phyloP scores from a whole-genome alignment of 2,329 filamentous ascomycete genomes.

The Magnaporthiopsis rhizophila region DNA sequence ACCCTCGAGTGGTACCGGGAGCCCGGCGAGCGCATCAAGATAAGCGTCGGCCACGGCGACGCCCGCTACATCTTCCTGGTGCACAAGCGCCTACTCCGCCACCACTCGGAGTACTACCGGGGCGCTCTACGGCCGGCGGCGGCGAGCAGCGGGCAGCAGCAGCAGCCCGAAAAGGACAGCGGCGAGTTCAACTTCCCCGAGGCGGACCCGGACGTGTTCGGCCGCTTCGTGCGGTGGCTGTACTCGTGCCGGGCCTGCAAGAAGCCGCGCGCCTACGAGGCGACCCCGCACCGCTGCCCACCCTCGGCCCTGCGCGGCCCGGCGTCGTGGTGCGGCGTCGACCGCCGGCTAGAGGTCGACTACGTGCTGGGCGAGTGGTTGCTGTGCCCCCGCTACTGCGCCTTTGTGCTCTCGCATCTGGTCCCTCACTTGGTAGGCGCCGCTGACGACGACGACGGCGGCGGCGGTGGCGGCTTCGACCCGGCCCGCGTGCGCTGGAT shows the following conservation, averaged over 20 bases:
- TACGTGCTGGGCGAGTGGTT: conserved; percentile 12
- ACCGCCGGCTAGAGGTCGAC: conserved; percentile 7
- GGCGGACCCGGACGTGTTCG: conserved; percentile 11
- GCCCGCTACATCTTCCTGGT: conserved; percentile 8
- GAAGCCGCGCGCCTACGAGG: conserved; percentile 3
- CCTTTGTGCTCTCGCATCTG: conserved; percentile 9
- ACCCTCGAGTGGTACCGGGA: neutral
- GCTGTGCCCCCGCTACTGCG: conserved; percentile 7
- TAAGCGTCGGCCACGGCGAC: conserved; percentile 4
- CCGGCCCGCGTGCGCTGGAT: conserved; percentile 9
- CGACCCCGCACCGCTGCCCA: conserved; percentile 6
- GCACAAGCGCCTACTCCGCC: conserved; percentile 11
- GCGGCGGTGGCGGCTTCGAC: neutral
- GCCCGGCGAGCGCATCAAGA: conserved; percentile 5
- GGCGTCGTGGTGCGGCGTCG: conserved; percentile 8
- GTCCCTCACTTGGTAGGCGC: conserved; percentile 8
- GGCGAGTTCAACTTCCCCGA: conserved; percentile 11
- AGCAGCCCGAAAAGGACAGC: conserved; percentile 11
- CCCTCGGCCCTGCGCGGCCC: neutral
- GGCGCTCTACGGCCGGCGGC: neutral
- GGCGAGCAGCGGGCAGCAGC: conserved; percentile 16
- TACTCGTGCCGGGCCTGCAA: conserved; percentile 12
- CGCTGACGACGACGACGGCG: too few relatives aligned
- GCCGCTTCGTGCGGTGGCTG: conserved; percentile 12
- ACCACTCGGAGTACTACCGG: conserved; percentile 10